Evolutionary conservation across 306 rosid genomes (phyloP).

Genomic region (Fragaria vesca): DNA sequence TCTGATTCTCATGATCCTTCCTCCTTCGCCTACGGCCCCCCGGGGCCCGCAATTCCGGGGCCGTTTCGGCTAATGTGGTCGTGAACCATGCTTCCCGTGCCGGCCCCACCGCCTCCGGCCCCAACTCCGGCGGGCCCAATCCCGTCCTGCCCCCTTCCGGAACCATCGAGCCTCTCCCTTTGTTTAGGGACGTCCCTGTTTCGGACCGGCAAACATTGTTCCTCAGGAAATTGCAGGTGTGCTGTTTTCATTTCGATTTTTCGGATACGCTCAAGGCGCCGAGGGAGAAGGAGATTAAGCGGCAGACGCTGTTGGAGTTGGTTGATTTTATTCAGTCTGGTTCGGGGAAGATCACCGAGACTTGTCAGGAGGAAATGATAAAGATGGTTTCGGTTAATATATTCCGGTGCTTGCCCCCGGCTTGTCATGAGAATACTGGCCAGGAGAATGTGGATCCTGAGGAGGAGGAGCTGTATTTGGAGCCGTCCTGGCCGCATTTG

Average conservation of each 20-base stretch:
- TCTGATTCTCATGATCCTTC: slow-evolving; percentile 65
- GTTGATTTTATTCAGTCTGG: slow-evolving; percentile 91
- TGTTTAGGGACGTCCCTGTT: slow-evolving; percentile 65
- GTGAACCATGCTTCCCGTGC: slow-evolving; percentile 76
- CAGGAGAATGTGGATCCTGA: slow-evolving; percentile 79
- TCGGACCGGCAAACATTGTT: slow-evolving; percentile 68
- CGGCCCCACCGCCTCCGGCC: slow-evolving; percentile 31
- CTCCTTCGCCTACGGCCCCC: slow-evolving; percentile 36
- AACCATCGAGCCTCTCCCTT: slow-evolving; percentile 60
- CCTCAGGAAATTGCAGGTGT: slow-evolving; percentile 60
- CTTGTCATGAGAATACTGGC: slow-evolving; percentile 77
- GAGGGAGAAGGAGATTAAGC: slow-evolving; percentile 85
- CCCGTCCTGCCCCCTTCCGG: slow-evolving; percentile 46
- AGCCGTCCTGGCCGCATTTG: slow-evolving; percentile 91
- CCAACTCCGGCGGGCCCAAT: slow-evolving; percentile 12
- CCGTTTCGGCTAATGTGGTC: slow-evolving; percentile 44
- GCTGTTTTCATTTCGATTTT: slow-evolving; percentile 71
- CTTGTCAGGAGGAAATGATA: slow-evolving; percentile 89
- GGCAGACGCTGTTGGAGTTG: slow-evolving; percentile 75
- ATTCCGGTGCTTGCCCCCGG: slow-evolving; percentile 88
- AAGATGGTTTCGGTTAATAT: slow-evolving; percentile 80
- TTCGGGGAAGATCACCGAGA: slow-evolving; percentile 80
- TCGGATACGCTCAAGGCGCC: slow-evolving; percentile 67
- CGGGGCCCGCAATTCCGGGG: slow-evolving; percentile 41
- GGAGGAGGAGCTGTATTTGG: slow-evolving; percentile 81